These are phyloP conservation scores for Sanghuangporus sanghuang DNA, from an alignment of 1,284 basidiomycete genomes.

Conservation along the genomic window DNA sequence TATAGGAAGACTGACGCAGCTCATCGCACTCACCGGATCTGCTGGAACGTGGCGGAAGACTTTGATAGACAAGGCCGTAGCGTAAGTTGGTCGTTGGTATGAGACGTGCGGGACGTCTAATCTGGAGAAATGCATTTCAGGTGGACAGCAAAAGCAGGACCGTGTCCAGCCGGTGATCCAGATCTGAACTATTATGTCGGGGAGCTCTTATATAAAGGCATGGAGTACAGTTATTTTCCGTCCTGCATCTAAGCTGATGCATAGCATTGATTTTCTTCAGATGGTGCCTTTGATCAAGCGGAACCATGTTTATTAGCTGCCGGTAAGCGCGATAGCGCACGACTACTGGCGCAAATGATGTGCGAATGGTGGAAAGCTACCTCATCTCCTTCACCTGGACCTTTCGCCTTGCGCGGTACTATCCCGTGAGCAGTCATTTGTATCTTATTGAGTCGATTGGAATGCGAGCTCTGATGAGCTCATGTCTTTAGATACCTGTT, in stretches of 20 bases:
- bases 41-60: slow-evolving; percentile 79
- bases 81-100: slow-evolving; percentile 44
- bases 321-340: slow-evolving; percentile 83
- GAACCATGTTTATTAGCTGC: slow-evolving; percentile 80
- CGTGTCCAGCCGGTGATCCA: slow-evolving; percentile 81
- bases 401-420: slow-evolving; percentile 77
- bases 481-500: slow-evolving; percentile 63
- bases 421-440: slow-evolving; percentile 60
- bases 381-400: slow-evolving; percentile 44
- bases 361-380: slow-evolving; percentile 61
- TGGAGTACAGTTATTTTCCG: slow-evolving; percentile 15
- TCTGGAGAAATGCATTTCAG: slow-evolving; percentile 32
- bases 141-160: slow-evolving; percentile 75
- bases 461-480: not conserved
- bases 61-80: slow-evolving; percentile 70
- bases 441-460: not conserved
- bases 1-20: slow-evolving; percentile 71
- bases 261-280: slow-evolving; percentile 34
- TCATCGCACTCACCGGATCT: slow-evolving; percentile 73
- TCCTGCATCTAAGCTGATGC: not conserved
- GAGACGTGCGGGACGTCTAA: not conserved
- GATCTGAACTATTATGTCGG: slow-evolving; percentile 84
- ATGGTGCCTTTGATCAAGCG: slow-evolving; percentile 67
- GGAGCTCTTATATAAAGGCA: slow-evolving; percentile 84
- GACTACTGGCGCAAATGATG: slow-evolving; percentile 80